Percentiles rank a stretch among this genome's conserved stretches.
Evolutionary conservation across 2,329 filamentous ascomycete genomes (phyloP).

Genomic region (Trichophyton simii): DNA sequence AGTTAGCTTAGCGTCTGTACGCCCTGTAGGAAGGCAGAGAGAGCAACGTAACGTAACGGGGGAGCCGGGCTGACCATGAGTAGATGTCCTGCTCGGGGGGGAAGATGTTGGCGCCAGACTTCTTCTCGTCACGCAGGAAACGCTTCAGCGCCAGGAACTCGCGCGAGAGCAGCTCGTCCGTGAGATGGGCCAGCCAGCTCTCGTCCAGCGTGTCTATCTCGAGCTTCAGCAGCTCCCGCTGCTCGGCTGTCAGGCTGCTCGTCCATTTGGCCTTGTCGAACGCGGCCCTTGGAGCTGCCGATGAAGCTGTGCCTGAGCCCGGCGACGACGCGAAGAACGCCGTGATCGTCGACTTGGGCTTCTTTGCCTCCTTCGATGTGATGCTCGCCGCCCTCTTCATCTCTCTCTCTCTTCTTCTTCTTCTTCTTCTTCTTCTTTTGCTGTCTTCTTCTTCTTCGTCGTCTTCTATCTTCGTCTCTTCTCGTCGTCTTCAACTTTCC

Average conservation of each 20-base stretch:
- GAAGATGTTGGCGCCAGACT: slow-evolving; percentile 64
- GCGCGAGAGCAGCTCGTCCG: slow-evolving; percentile 66
- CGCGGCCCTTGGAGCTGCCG: slow-evolving; percentile 5
- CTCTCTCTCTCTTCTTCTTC: neutral
- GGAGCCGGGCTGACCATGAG: slow-evolving; percentile 53
- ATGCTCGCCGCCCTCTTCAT: neutral
- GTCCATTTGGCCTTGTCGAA: slow-evolving; percentile 91
- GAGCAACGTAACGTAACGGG: too few species aligned
- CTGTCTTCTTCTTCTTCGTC: neutral
- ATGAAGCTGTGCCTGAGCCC: neutral
- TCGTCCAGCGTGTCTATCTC: slow-evolving; percentile 88
- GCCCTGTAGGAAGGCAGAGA: neutral
- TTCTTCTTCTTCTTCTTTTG: neutral
- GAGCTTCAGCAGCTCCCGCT: slow-evolving; percentile 66
- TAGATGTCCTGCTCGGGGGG: slow-evolving; percentile 84
- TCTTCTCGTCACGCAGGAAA: slow-evolving; percentile 69
- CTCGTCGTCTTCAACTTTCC: neutral
- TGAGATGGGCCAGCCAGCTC: slow-evolving; percentile 79
- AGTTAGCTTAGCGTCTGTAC: slow-evolving; percentile 9
- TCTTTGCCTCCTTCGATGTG: slow-evolving; percentile 39
- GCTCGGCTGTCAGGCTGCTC: slow-evolving; percentile 63
- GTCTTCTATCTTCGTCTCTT: neutral
- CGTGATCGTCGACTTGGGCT: slow-evolving; percentile 67
- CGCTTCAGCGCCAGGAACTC: slow-evolving; percentile 80
- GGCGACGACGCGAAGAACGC: slow-evolving; percentile 59